Evolutionary conservation across 2,329 filamentous ascomycete genomes (phyloP).

Genomic region (Raffaelea deltoideospora): DNA sequence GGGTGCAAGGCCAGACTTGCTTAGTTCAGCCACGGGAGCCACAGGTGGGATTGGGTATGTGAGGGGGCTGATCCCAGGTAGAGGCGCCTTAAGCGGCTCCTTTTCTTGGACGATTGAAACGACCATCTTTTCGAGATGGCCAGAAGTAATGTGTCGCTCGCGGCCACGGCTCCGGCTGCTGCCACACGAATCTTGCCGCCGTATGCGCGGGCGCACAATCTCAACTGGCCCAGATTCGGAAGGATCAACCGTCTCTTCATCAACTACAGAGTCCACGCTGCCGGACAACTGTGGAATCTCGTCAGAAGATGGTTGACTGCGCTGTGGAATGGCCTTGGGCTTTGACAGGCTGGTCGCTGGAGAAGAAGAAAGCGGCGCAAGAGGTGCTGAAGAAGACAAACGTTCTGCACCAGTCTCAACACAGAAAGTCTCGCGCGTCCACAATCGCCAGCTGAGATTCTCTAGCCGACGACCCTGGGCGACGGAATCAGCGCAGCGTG

Average conservation of each 20-base stretch:
- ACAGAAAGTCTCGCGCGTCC: constrained; percentile 88
- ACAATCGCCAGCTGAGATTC: constrained; percentile 90
- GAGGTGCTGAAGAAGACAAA: constrained; percentile 30
- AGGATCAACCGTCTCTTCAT: constrained; percentile 48
- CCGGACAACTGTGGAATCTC: constrained; percentile 60
- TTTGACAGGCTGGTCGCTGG: constrained; percentile 22
- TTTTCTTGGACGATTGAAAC: constrained; percentile 84
- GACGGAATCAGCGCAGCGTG: constrained; percentile 83
- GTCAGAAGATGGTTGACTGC: constrained; percentile 20
- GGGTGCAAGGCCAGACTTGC: no score
- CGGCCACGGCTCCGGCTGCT: constrained; percentile 56
- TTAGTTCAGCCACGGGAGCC: background rate
- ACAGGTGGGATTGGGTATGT: background rate
- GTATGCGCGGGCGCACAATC: constrained; percentile 51
- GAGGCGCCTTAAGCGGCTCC: constrained; percentile 43
- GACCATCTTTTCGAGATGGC: constrained; percentile 88
- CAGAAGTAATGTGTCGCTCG: constrained; percentile 83
- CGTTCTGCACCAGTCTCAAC: constrained; percentile 41
- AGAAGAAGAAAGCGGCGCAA: background rate
- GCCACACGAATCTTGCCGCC: constrained; percentile 55
- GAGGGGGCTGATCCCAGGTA: constrained; percentile 26
- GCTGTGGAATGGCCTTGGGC: constrained; percentile 30
- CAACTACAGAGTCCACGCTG: constrained; percentile 59
- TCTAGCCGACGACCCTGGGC: constrained; percentile 85
- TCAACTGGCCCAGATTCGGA: constrained; percentile 39